Evolutionary conservation across 2,329 filamentous ascomycete species (phyloP).

Genomic region (Ascochyta lentis): DNA sequence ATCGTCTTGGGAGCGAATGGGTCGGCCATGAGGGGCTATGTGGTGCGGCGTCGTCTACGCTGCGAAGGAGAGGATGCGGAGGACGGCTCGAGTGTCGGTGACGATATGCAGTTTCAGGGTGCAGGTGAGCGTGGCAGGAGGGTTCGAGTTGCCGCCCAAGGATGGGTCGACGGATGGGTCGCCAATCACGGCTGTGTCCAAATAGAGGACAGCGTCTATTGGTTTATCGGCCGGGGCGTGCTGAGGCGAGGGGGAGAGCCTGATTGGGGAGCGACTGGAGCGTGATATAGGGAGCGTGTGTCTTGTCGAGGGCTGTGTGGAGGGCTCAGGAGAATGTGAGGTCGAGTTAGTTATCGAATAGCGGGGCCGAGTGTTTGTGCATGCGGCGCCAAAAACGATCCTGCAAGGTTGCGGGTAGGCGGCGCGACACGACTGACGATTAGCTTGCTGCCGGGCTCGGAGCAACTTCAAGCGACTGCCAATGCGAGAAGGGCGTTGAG

Average conservation of each 20-base stretch:
- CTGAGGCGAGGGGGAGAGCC: slow-evolving; percentile 27
- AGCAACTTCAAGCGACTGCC: slow-evolving; percentile 15
- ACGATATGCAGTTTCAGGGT: slow-evolving; percentile 4
- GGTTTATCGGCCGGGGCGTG: slow-evolving; percentile 43
- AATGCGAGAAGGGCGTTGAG: slow-evolving; percentile 11
- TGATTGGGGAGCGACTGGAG: slow-evolving; percentile 26
- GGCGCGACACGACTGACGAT: slow-evolving; percentile 10
- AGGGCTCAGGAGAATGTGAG: slow-evolving; percentile 31
- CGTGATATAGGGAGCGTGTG: slow-evolving; percentile 20
- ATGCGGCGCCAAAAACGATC: slow-evolving; percentile 29
- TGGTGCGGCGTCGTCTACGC: slow-evolving; percentile 10
- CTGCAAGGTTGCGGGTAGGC: slow-evolving; percentile 26
- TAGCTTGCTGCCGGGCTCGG: slow-evolving; percentile 12
- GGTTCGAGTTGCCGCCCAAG: slow-evolving; percentile 47
- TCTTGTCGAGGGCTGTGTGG: slow-evolving; percentile 27
- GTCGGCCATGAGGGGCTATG: slow-evolving; percentile 59
- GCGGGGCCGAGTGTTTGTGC: slow-evolving; percentile 21
- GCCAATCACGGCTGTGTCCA: slow-evolving; percentile 46
- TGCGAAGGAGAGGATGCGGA: slow-evolving; percentile 1
- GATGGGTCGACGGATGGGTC: slow-evolving; percentile 41
- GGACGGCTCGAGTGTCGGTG: not conserved
- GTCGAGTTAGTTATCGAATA: slow-evolving; percentile 30
- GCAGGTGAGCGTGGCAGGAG: slow-evolving; percentile 11
- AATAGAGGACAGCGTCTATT: slow-evolving; percentile 50
- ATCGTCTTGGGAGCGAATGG: slow-evolving; percentile 75